Evolutionary conservation across 2,329 filamentous ascomycete genomes (phyloP).

Genomic region (Nothomitra cinnamomea): DNA sequence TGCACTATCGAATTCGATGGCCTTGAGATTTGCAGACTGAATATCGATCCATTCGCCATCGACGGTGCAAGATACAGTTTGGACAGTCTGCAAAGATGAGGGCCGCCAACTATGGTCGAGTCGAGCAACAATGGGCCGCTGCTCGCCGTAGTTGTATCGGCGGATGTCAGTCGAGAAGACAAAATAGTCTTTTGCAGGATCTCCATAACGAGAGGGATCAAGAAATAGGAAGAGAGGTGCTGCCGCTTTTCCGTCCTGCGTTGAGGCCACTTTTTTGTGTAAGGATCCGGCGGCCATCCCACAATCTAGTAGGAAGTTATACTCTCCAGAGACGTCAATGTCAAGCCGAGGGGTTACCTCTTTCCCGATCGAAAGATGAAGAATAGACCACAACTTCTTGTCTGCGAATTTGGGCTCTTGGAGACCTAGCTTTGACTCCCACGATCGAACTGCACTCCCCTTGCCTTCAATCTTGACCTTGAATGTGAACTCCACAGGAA

Average conservation of each 20-base stretch:
- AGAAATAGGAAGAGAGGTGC: slow-evolving; percentile 37
- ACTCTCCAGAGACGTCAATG: slow-evolving; percentile 30
- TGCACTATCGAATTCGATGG: background rate
- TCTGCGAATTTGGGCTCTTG: slow-evolving; percentile 20
- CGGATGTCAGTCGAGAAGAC: slow-evolving; percentile 36
- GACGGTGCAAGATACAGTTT: slow-evolving; percentile 16
- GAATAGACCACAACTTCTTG: slow-evolving; percentile 26
- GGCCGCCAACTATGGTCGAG: slow-evolving; percentile 30
- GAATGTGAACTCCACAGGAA: slow-evolving; percentile 22
- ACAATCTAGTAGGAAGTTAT: slow-evolving; percentile 35
- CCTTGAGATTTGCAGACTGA: slow-evolving; percentile 9
- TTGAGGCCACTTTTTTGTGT: slow-evolving; percentile 26
- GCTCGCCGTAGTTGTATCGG: slow-evolving; percentile 28
- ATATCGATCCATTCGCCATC: slow-evolving; percentile 14
- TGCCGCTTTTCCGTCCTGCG: slow-evolving; percentile 5
- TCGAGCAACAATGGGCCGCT: slow-evolving; percentile 28
- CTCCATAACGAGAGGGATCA: slow-evolving; percentile 33
- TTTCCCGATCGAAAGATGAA: slow-evolving; percentile 24
- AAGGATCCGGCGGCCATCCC: slow-evolving; percentile 38
- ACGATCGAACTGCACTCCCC: slow-evolving; percentile 20
- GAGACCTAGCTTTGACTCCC: slow-evolving; percentile 25
- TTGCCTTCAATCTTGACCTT: slow-evolving; percentile 21
- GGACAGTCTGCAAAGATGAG: slow-evolving; percentile 11
- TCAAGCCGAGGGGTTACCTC: slow-evolving; percentile 17
- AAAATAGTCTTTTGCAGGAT: slow-evolving; percentile 32